These are phyloP conservation scores for Fusarium poae DNA, from an alignment of 2,329 filamentous ascomycete species.

Conservation along the genomic window DNA sequence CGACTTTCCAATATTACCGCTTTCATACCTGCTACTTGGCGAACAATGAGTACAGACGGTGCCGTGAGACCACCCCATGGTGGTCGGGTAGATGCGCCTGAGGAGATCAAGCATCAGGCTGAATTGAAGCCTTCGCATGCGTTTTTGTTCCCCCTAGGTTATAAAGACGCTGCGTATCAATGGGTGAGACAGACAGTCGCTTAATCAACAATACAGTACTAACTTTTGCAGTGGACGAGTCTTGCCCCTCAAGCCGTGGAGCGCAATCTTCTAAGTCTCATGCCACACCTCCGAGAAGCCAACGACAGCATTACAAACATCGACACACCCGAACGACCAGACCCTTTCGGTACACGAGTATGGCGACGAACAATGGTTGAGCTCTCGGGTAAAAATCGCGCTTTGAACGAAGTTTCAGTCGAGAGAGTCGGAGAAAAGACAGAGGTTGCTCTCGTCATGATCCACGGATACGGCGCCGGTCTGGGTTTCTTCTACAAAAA, in stretches of 20 bases:
- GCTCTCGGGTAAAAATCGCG: constrained; percentile 86
- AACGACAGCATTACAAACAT: constrained; percentile 71
- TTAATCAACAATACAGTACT: not conserved
- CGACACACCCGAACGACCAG: constrained; percentile 63
- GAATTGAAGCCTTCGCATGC: constrained; percentile 50
- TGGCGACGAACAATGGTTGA: constrained; percentile 90
- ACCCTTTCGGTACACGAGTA: constrained; percentile 85
- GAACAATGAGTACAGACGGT: constrained; percentile 54
- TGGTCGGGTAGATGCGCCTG: constrained; percentile 36
- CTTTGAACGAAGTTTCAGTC: constrained; percentile 92
- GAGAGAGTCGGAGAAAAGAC: constrained; percentile 83
- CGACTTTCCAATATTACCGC: constrained; percentile 54
- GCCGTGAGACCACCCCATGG: constrained; percentile 44
- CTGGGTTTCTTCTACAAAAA: constrained; percentile 99
- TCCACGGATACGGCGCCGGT: constrained; percentile 96
- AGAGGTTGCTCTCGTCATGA: constrained; percentile 91
- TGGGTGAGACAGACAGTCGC: constrained; percentile 71
- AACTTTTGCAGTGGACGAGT: constrained; percentile 77
- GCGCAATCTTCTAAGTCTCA: constrained; percentile 85
- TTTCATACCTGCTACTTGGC: constrained; percentile 42
- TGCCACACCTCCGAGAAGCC: constrained; percentile 85
- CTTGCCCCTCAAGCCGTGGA: constrained; percentile 87
- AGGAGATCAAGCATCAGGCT: constrained; percentile 48
- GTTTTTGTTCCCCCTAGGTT: constrained; percentile 83
- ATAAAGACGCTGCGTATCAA: constrained; percentile 91